Conservation (phyloP, 495 filamentous ascomycete genomes). For the Penicillium nucicola region DNA sequence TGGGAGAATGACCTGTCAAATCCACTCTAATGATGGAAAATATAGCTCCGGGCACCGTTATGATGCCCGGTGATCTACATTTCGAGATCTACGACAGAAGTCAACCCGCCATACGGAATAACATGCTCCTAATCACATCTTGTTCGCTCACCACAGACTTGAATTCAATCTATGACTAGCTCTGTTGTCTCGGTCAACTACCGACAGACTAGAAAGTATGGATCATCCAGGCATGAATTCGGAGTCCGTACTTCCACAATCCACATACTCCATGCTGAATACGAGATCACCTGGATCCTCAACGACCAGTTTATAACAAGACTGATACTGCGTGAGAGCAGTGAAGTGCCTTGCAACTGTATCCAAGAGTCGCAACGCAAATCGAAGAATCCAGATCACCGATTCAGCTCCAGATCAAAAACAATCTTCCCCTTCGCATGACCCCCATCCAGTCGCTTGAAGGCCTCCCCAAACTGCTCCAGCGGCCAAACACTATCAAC, state of each 20-base stretch:
- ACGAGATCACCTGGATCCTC: neutral
- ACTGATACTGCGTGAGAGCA: too few species aligned
- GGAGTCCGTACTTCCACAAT: neutral
- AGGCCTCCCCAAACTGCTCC: constrained; percentile 43
- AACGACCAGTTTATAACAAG: too few species aligned
- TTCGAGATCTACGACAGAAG: too few species aligned
- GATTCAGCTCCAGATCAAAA: constrained; percentile 23
- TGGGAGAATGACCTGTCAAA: too few species aligned
- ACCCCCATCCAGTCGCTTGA: constrained; percentile 41
- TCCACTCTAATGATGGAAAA: too few species aligned
- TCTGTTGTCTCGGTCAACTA: neutral
- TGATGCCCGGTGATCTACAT: too few species aligned
- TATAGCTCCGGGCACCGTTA: too few species aligned
- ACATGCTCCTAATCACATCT: too few species aligned
- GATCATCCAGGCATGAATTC: neutral
- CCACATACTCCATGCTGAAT: neutral
- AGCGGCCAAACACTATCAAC: constrained; percentile 49
- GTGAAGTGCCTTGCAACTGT: too few species aligned
- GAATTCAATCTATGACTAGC: neutral
- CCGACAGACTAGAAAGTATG: neutral
- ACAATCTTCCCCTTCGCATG: constrained; percentile 42
- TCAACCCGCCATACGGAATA: too few species aligned
- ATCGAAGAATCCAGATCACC: neutral
- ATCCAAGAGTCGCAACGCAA: too few species aligned
- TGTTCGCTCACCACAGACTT: neutral